Percentiles rank a stretch among this genome's conserved stretches.
These are phyloP conservation scores for Hanseniaspora mollemarum DNA, from an alignment of 805 yeast species.

Conservation along the genomic window DNA sequence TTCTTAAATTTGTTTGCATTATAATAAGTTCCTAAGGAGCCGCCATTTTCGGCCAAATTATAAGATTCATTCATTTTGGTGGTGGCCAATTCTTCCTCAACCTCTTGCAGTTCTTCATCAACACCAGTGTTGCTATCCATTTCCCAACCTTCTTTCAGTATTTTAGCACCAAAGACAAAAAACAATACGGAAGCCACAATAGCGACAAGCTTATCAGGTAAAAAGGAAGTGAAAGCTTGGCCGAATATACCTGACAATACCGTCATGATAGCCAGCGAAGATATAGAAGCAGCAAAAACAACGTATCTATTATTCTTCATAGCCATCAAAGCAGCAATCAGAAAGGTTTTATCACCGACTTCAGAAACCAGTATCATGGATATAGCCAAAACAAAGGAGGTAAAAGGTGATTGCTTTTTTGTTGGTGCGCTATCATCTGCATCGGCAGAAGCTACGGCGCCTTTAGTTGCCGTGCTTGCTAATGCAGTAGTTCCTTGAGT, in stretches of 20 bases:
- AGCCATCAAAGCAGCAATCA: constrained; percentile 95
- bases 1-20: constrained; percentile 19
- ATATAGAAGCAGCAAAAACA: constrained; percentile 81
- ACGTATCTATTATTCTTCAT: constrained; percentile 77
- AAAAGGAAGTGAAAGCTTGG: constrained; percentile 72
- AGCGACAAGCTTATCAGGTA: constrained; percentile 71
- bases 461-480: not conserved
- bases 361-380: constrained; percentile 93
- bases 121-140: constrained; percentile 80
- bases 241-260: constrained; percentile 83
- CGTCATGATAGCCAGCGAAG: constrained; percentile 83
- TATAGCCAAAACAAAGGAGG: constrained; percentile 63
- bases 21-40: constrained; percentile 3
- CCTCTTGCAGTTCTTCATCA: constrained; percentile 92
- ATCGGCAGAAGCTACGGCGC: not conserved
- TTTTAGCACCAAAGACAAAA: constrained; percentile 66
- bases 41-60: constrained; percentile 52
- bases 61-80: constrained; percentile 42
- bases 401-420: constrained; percentile 16
- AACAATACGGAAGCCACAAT: constrained; percentile 72
- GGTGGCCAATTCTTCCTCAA: constrained; percentile 79
- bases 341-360: constrained; percentile 92
- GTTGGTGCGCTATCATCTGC: no score
- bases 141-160: constrained; percentile 66
- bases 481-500: not conserved